Evolutionary conservation across 352 stramenopile genomes (phyloP).

Genomic region (Nothophytophthora sp.): DNA sequence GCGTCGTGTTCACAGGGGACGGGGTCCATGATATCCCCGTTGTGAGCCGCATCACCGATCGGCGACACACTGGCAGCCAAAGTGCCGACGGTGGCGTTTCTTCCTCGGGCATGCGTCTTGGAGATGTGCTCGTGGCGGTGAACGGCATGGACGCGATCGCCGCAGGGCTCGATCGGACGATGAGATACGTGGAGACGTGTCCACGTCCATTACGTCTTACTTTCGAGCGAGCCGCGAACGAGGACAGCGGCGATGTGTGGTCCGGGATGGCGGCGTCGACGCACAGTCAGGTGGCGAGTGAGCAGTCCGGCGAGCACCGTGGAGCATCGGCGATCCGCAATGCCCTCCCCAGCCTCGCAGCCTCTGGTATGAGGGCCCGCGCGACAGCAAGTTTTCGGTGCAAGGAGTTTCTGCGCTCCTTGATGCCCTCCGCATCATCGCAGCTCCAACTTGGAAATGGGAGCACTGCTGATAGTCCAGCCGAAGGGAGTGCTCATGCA

Average conservation of each 20-base stretch:
- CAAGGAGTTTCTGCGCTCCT: slow-evolving; percentile 10
- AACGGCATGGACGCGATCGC: slow-evolving; percentile 54
- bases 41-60: slow-evolving; percentile 33
- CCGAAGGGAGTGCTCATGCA: neutral
- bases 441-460: slow-evolving; percentile 1
- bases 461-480: neutral
- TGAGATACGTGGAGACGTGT: slow-evolving; percentile 35
- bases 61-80: neutral
- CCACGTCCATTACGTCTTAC: slow-evolving; percentile 45
- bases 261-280: neutral
- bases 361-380: slow-evolving; percentile 4
- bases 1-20: slow-evolving; percentile 47
- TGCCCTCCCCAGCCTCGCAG: slow-evolving; percentile 8
- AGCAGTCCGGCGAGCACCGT: slow-evolving; percentile 16
- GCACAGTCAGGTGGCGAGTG: slow-evolving; percentile 13
- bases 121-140: slow-evolving; percentile 58
- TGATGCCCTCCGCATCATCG: slow-evolving; percentile 8
- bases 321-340: slow-evolving; percentile 8
- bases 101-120: slow-evolving; percentile 22
- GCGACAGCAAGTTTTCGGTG: slow-evolving; percentile 16
- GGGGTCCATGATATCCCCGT: slow-evolving; percentile 45
- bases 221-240: slow-evolving; percentile 45
- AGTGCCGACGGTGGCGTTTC: slow-evolving; percentile 1
- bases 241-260: slow-evolving; percentile 7
- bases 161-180: slow-evolving; percentile 35